Conservation (phyloP, 305 asterid species). For the Petunia hybrid region DNA sequence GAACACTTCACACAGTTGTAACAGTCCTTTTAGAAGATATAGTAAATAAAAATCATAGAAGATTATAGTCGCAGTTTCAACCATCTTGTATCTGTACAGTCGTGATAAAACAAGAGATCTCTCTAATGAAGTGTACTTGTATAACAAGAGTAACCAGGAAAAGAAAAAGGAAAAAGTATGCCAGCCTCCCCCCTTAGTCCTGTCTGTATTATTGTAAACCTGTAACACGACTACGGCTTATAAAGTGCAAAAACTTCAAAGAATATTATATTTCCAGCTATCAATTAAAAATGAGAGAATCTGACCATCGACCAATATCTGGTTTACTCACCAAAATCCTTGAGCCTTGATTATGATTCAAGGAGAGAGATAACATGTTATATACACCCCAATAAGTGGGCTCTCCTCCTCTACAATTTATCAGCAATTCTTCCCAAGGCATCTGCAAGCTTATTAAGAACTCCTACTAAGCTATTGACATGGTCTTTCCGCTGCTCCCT, state of each 20-base stretch:
- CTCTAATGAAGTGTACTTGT: neutral
- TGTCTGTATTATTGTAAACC: constrained; percentile 9
- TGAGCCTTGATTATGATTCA: constrained; percentile 31
- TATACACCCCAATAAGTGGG: constrained; percentile 22
- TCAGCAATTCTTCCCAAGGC: constrained; percentile 51
- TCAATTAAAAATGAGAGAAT: neutral
- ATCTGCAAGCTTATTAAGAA: constrained; percentile 48
- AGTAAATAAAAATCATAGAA: neutral
- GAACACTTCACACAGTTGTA: neutral
- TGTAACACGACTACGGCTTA: constrained; percentile 9
- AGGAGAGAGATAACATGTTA: constrained; percentile 17
- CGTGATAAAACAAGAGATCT: neutral
- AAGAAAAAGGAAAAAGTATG: too few species aligned
- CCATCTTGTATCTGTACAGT: constrained; percentile 20
- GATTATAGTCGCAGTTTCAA: neutral
- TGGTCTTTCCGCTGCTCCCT: constrained; percentile 45
- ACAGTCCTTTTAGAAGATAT: neutral
- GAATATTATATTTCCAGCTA: neutral
- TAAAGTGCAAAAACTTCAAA: constrained; percentile 10
- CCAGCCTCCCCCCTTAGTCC: neutral
- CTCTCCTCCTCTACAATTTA: constrained; percentile 37
- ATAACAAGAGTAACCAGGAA: too few species aligned
- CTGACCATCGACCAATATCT: constrained; percentile 1
- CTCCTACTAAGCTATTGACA: constrained; percentile 37
- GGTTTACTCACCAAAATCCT: constrained; percentile 23